Evolutionary conservation across 768 basidiomycete genomes (phyloP).

Genomic region (Pulveroboletus ravenelii): DNA sequence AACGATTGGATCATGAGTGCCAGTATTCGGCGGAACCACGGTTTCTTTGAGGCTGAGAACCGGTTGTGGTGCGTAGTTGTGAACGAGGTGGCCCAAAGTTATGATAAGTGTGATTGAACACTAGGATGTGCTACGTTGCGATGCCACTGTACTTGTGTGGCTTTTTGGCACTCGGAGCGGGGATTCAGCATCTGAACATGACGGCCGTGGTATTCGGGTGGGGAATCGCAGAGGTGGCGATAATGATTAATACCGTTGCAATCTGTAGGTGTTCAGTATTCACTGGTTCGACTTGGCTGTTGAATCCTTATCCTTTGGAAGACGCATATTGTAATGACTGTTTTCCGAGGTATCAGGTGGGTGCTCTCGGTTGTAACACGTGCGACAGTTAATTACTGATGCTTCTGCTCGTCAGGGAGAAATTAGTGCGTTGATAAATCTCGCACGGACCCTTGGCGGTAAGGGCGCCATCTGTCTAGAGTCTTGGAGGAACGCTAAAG

Average conservation of each 20-base stretch:
- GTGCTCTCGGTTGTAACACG: neutral
- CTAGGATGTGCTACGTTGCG: constrained; percentile 36
- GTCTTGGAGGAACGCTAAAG: neutral
- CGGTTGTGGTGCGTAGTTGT: constrained; percentile 34
- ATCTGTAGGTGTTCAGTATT: constrained; percentile 27
- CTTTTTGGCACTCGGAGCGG: constrained; percentile 39
- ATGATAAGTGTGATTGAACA: neutral
- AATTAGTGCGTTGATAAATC: constrained; percentile 41
- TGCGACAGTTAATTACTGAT: neutral
- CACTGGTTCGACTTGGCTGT: neutral
- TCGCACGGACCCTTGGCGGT: constrained; percentile 33
- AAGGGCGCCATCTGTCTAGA: neutral
- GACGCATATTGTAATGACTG: constrained; percentile 39
- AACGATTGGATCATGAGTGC: constrained; percentile 48
- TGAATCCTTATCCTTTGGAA: constrained; percentile 4
- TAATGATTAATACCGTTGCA: constrained; percentile 39
- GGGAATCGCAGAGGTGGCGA: constrained; percentile 37
- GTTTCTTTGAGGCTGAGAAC: constrained; percentile 52
- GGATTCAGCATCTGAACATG: constrained; percentile 30
- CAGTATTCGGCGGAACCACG: constrained; percentile 41
- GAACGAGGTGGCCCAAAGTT: fast-evolving
- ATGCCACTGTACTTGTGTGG: constrained; percentile 39
- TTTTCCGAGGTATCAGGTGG: constrained; percentile 32
- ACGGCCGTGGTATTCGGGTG: constrained; percentile 38
- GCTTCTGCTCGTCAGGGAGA: constrained; percentile 30